These are phyloP conservation scores for Vicia faba DNA, from an alignment of 306 rosid genomes.

Conservation along the genomic window DNA sequence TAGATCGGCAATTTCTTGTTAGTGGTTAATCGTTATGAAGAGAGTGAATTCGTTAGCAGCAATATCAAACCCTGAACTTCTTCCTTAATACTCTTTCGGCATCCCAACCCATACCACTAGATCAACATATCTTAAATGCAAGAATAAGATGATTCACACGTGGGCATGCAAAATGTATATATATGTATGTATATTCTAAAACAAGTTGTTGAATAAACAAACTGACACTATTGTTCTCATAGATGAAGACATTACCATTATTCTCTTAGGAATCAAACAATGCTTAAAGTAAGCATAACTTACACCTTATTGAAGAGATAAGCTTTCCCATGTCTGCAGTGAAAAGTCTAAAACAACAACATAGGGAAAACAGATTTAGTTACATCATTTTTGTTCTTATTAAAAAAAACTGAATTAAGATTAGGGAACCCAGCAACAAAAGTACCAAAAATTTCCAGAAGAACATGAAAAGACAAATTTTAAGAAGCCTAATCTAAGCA, in stretches of 20 bases:
- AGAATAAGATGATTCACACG: slow-evolving; percentile 17
- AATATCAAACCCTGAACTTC: not conserved
- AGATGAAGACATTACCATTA: slow-evolving; percentile 20
- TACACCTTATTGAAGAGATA: slow-evolving; percentile 96
- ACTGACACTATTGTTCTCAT: not conserved
- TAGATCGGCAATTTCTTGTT: not conserved
- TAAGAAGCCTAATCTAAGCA: slow-evolving; percentile 4
- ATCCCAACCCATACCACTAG: not conserved
- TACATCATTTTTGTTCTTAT: slow-evolving; percentile 36
- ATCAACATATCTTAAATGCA: slow-evolving; percentile 20
- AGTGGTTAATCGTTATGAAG: not conserved
- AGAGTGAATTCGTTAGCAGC: not conserved
- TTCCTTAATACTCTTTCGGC: not conserved
- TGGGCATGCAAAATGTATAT: not conserved
- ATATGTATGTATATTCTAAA: slow-evolving; percentile 28
- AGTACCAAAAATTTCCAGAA: not conserved
- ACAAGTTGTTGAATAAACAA: slow-evolving; percentile 30
- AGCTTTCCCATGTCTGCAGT: slow-evolving; percentile 78
- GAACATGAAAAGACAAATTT: not conserved
- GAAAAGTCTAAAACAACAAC: slow-evolving; percentile 73
- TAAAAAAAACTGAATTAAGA: slow-evolving; percentile 18
- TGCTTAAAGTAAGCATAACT: slow-evolving; percentile 57
- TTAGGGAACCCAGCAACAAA: slow-evolving; percentile 30
- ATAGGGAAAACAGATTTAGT: slow-evolving; percentile 45
- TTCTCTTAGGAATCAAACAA: slow-evolving; percentile 12